Evolutionary conservation across 345 rosid species (phyloP).

Genomic region (Eucalyptus urophylla): DNA sequence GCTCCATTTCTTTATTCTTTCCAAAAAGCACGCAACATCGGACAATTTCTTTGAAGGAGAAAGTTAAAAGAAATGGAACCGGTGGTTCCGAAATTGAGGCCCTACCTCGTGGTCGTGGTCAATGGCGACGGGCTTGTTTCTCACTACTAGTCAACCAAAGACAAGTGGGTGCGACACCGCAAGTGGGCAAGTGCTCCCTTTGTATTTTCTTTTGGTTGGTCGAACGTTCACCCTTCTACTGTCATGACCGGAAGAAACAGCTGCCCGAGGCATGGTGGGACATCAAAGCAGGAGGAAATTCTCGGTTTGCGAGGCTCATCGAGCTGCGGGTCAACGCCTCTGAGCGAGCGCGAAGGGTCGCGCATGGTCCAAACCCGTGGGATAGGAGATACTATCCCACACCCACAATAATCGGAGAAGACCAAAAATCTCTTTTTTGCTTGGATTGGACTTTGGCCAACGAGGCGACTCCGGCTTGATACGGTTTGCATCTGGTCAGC

Average conservation of each 20-base stretch:
- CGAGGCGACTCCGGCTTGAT: background rate
- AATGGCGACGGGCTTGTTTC: background rate
- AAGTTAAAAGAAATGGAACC: background rate
- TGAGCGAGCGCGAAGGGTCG: background rate
- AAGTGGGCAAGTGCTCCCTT: background rate
- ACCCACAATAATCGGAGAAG: background rate
- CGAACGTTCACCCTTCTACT: background rate
- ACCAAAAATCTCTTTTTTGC: background rate
- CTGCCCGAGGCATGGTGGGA: background rate
- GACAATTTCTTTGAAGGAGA: background rate
- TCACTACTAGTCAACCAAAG: background rate
- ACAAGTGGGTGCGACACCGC: background rate
- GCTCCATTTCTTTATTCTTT: background rate
- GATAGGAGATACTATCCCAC: background rate
- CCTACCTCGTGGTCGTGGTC: background rate
- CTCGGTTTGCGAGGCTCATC: background rate
- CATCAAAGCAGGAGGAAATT: background rate
- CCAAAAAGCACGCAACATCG: background rate
- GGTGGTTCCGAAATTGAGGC: background rate
- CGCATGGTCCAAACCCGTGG: background rate
- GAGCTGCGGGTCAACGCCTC: background rate
- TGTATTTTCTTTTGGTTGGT: background rate
- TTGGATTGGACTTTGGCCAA: background rate
- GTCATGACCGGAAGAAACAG: background rate
- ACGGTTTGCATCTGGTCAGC: background rate